Conservation (phyloP, 192 early-diverging fungal species). For the Coemansia sp. region DNA sequence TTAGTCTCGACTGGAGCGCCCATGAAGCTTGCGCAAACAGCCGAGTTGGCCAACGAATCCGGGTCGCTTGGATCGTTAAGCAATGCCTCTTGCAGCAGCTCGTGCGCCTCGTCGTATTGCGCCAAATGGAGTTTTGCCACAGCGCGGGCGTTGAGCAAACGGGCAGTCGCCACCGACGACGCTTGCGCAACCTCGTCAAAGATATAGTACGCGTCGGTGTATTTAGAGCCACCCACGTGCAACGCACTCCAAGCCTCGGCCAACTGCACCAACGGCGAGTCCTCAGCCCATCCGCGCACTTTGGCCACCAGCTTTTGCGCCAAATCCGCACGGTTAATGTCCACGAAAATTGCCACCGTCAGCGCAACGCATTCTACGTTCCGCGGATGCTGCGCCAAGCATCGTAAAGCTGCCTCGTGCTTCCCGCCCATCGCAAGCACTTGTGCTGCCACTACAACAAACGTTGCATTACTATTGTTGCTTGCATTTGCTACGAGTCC, state of each 20-base stretch:
- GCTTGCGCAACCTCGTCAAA: slow-evolving; percentile 91
- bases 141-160: slow-evolving; percentile 80
- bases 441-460: slow-evolving; percentile 69
- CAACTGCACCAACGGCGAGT: slow-evolving; percentile 90
- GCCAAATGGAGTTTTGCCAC: slow-evolving; percentile 79
- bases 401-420: slow-evolving; percentile 72
- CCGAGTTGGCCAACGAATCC: slow-evolving; percentile 86
- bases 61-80: slow-evolving; percentile 71
- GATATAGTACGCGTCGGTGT: slow-evolving; percentile 88
- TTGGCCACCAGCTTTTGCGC: slow-evolving; percentile 78
- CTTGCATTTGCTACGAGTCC: slow-evolving; percentile 57
- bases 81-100: slow-evolving; percentile 76
- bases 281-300: slow-evolving; percentile 90
- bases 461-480: slow-evolving; percentile 58
- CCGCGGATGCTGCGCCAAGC: slow-evolving; percentile 68
- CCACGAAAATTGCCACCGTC: slow-evolving; percentile 75
- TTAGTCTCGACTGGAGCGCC: slow-evolving; percentile 71
- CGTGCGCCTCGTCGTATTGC: slow-evolving; percentile 81
- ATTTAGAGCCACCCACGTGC: slow-evolving; percentile 71
- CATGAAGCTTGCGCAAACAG: slow-evolving; percentile 70
- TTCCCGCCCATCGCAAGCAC: slow-evolving; percentile 59
- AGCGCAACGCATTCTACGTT: slow-evolving; percentile 83
- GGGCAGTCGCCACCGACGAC: slow-evolving; percentile 70
- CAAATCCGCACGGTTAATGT: slow-evolving; percentile 81
- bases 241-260: slow-evolving; percentile 89